These are phyloP conservation scores for grape (Vitis vinifera) DNA, from an alignment of 164 flowering plant genomes.

Conservation along the genomic window ASM3070453v1 NC_081823.1:2270001-2270500, in stretches of 20 bases:
- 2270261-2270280: conserved; percentile 54
- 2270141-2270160: no score
- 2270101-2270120: no score
- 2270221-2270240: conserved; percentile 4
- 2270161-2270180: no score
- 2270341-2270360: conserved; percentile 16
- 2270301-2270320: conserved; percentile 57
- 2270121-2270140: no score
- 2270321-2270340: conserved; percentile 18
- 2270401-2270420: background rate
- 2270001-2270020: no score
- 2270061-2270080: no score
- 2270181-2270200: background rate
- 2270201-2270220: conserved; percentile 1
- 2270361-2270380: conserved; percentile 4
- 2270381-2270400: conserved; percentile 13
- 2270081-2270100: no score
- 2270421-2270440: conserved; percentile 9
- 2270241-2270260: conserved; percentile 86
- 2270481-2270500: conserved; percentile 92
- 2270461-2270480: conserved; percentile 23
- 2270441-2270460: conserved; percentile 18
- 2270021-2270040: no score
- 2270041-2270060: no score
- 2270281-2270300: conserved; percentile 80